A percentile compares a stretch with the other conserved stretches of the same genome.
phyloP scores from a whole-genome alignment of 2,329 filamentous ascomycete genomes.

The Sarocladium strictum region DNA sequence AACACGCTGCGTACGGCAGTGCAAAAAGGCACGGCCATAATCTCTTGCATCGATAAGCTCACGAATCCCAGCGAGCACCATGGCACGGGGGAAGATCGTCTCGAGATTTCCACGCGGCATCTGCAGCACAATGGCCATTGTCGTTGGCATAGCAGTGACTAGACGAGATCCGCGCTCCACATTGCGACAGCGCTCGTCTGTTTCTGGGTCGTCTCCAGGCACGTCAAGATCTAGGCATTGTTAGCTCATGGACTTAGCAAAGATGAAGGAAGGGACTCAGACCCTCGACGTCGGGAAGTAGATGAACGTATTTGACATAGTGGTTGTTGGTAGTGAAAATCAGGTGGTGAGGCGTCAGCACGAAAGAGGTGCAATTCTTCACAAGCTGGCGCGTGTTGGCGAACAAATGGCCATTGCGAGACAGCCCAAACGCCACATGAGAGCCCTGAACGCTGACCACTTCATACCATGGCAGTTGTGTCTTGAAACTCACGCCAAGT shows the following conservation, averaged over 20 bases:
- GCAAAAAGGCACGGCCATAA: conserved; percentile 77
- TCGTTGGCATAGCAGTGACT: conserved; percentile 83
- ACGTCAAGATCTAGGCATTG: conserved; percentile 64
- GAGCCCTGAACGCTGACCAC: conserved; percentile 36
- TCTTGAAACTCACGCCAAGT: conserved; percentile 33
- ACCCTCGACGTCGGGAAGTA: conserved; percentile 59
- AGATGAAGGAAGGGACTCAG: conserved; percentile 20
- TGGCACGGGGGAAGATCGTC: conserved; percentile 86
- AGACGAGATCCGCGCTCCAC: conserved; percentile 85
- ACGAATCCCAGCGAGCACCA: conserved; percentile 87
- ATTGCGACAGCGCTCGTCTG: conserved; percentile 84
- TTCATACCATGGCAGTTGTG: conserved; percentile 48
- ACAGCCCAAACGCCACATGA: conserved; percentile 55
- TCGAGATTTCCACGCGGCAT: conserved; percentile 96
- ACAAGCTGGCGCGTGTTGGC: conserved; percentile 68
- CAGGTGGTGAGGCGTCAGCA: conserved; percentile 74
- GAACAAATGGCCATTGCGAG: conserved; percentile 71
- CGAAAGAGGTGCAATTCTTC: conserved; percentile 88
- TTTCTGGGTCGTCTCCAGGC: conserved; percentile 82
- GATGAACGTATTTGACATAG: conserved; percentile 87
- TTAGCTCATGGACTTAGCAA: conserved; percentile 18
- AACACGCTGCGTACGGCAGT: conserved; percentile 87
- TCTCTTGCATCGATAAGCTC: conserved; percentile 72
- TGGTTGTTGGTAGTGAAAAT: conserved; percentile 92
- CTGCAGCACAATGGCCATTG: conserved; percentile 80